Percentiles rank a stretch among this genome's conserved stretches.
Evolutionary conservation across 2,329 filamentous ascomycete genomes (phyloP).

Genomic region (Talaromyces albobiverticillius): DNA sequence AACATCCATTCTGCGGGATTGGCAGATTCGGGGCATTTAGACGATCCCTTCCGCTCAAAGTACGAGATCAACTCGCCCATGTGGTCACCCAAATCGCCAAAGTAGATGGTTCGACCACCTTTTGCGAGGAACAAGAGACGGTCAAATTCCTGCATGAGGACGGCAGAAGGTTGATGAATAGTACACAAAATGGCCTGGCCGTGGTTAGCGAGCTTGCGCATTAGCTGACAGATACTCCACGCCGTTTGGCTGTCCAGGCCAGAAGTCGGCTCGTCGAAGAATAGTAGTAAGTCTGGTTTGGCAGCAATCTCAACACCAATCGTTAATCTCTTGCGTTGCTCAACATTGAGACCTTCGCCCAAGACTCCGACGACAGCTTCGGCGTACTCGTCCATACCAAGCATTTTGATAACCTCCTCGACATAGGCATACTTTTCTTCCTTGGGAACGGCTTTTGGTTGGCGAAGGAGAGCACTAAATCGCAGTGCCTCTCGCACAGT

Average conservation of each 20-base stretch:
- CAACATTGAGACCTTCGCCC: constrained; percentile 69
- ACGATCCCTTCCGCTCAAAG: constrained; percentile 64
- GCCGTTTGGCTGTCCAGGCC: constrained; percentile 91
- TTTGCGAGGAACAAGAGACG: constrained; percentile 62
- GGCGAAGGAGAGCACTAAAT: constrained; percentile 82
- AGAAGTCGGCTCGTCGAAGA: constrained; percentile 92
- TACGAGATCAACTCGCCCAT: constrained; percentile 69
- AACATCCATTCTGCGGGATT: constrained; percentile 79
- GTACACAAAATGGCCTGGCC: constrained; percentile 93
- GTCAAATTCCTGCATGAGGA: constrained; percentile 85
- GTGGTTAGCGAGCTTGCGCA: constrained; percentile 84
- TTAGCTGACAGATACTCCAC: constrained; percentile 83
- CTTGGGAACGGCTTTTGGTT: constrained; percentile 68
- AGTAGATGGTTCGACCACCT: constrained; percentile 67
- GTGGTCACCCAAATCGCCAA: constrained; percentile 62
- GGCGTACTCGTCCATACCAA: constrained; percentile 87
- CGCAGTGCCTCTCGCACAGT: constrained; percentile 85
- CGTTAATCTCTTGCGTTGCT: constrained; percentile 73
- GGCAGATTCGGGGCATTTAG: constrained; percentile 58
- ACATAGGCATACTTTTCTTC: constrained; percentile 84
- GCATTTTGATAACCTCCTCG: constrained; percentile 82
- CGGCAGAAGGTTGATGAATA: constrained; percentile 91
- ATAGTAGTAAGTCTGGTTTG: constrained; percentile 83
- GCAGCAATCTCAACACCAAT: constrained; percentile 96
- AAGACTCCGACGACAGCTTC: constrained; percentile 88